Percentiles rank a stretch among this genome's conserved stretches.
phyloP scores from a whole-genome alignment of 148 eudicot species.

The Euryodendron excelsum region DNA sequence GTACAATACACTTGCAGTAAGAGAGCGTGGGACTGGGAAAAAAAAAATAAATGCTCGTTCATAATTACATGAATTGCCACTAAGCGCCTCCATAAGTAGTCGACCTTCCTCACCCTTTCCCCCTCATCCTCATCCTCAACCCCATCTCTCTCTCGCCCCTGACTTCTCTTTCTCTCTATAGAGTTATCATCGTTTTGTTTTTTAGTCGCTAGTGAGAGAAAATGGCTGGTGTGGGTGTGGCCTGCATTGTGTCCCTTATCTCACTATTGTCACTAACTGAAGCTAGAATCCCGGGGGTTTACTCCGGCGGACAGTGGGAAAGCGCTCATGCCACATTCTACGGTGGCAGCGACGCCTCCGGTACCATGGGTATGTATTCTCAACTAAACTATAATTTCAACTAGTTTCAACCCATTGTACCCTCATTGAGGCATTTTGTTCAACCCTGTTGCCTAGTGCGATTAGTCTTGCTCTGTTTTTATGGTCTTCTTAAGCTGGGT shows the following conservation, averaged over 20 bases:
- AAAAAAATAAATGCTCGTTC: background rate
- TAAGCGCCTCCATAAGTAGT: slow-evolving; percentile 41
- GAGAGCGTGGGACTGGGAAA: too few relatives aligned
- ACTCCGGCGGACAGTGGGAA: slow-evolving; percentile 50
- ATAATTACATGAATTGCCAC: slow-evolving; percentile 16
- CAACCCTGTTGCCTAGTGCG: too few relatives aligned
- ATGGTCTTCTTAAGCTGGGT: too few relatives aligned
- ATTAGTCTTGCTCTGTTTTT: too few relatives aligned
- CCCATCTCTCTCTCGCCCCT: slow-evolving; percentile 3
- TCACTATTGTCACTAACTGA: slow-evolving; percentile 20
- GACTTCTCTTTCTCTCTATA: background rate
- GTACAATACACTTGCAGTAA: too few relatives aligned
- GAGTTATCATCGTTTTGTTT: background rate
- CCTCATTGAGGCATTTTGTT: too few relatives aligned
- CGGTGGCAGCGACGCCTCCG: slow-evolving; percentile 71
- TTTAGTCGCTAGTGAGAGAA: background rate
- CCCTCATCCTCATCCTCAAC: background rate
- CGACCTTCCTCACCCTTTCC: slow-evolving; percentile 35
- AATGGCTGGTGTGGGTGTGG: slow-evolving; percentile 10
- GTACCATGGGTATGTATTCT: slow-evolving; percentile 55
- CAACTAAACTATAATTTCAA: too few relatives aligned
- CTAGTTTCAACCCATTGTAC: too few relatives aligned
- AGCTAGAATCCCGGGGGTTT: slow-evolving; percentile 53
- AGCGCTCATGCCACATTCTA: slow-evolving; percentile 69
- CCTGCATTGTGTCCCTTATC: slow-evolving; percentile 17